Percentiles rank a stretch among this genome's conserved stretches.
Evolutionary conservation across 2,329 filamentous ascomycete species (phyloP).

Genomic region (Didymella pomorum): DNA sequence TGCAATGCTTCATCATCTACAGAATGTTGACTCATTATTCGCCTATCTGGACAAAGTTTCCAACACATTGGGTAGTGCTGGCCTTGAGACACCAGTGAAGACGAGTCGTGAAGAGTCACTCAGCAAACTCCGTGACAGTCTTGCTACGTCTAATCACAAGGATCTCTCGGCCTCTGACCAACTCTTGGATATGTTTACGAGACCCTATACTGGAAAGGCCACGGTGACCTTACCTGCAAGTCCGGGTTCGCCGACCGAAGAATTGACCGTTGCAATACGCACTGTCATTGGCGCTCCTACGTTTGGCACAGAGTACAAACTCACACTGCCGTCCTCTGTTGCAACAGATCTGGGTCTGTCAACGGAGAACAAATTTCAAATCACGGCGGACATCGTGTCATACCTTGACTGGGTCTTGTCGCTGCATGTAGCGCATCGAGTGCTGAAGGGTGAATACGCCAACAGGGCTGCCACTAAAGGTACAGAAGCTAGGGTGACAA

Average conservation of each 20-base stretch:
- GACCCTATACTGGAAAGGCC: constrained; percentile 42
- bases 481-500: constrained; percentile 35
- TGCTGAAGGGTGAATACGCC: constrained; percentile 37
- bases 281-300: constrained; percentile 46
- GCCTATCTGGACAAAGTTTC: constrained; percentile 39
- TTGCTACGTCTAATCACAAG: constrained; percentile 38
- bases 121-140: constrained; percentile 36
- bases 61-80: constrained; percentile 38
- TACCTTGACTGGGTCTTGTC: constrained; percentile 48
- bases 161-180: constrained; percentile 44
- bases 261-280: constrained; percentile 38
- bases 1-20: constrained; percentile 61
- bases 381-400: constrained; percentile 38
- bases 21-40: constrained; percentile 48
- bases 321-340: constrained; percentile 43
- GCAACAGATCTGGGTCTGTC: constrained; percentile 40
- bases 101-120: constrained; percentile 40
- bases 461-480: constrained; percentile 29
- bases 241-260: constrained; percentile 30
- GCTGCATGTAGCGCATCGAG: constrained; percentile 40
- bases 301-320: constrained; percentile 47
- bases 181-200: constrained; percentile 40
- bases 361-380: constrained; percentile 41
- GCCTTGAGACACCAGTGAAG: constrained; percentile 38
- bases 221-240: constrained; percentile 38